Evolutionary conservation across 2,329 filamentous ascomycete genomes (phyloP), one percentile per base, ranked within the genome.

Genomic region (Cryphonectria carpinicola): DNA sequence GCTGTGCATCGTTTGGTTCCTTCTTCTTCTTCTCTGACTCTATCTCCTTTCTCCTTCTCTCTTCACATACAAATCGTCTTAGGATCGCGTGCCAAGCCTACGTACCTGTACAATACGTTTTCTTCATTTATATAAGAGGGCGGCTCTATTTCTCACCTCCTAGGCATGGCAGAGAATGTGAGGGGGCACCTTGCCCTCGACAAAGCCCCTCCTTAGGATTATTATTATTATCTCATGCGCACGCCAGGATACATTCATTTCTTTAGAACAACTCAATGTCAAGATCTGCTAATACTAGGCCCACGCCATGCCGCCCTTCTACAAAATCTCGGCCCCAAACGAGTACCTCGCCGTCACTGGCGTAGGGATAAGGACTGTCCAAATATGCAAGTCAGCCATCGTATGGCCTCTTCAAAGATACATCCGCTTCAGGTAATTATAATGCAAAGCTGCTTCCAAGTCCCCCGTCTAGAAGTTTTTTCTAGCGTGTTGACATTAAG

Each of bases 291-390:
- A 49, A 14, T 37, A 13, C 32, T 19, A 22, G 10, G 22, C 3
- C 32, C 2, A 39, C 22, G 28, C 4, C 5, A 66, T 66, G 64
- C 46, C 64, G 25, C 32, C 49, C 4, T 41, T 66, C 10, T 93
- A 91, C 82, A 88, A 86, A 79, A 87, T 94, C 74, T 91, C 92
- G 28, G 88, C 89, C 69, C 90, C 93, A 39, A 92, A 94, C 82
- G 89, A 94, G 82, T 97, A 96, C 86, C 92, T 97, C 81, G 93
- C 93, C 85, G 88, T 96, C 76, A 96, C 93, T 76, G 93, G 94
- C 82, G 90, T 90, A 82, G 89, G 91, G 74, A 87, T 97, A 76
- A 85, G 90, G 60, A 90, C 87, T 76, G 89, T 97, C 76, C 88
- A 88, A 75, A 94, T 97, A 80, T 89, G 88, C 78, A 97, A 97